phyloP scores from a whole-genome alignment of 1,284 basidiomycete genomes.

The Heterobasidion irregulare region DNA sequence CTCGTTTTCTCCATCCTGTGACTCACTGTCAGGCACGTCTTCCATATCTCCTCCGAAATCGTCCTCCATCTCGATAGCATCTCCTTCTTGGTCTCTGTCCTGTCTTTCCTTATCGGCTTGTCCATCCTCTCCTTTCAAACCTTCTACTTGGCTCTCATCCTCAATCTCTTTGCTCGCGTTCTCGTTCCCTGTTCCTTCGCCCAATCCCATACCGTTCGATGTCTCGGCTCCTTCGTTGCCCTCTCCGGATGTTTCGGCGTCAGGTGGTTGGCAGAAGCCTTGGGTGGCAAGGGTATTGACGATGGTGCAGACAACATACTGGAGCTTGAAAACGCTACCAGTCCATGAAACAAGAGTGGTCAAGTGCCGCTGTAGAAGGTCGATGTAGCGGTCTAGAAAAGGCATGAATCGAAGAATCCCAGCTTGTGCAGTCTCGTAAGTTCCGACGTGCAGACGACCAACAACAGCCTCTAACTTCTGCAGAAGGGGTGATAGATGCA shows the following conservation, averaged over 20 bases:
- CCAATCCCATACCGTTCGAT: constrained; percentile 76
- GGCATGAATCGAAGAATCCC: constrained; percentile 43
- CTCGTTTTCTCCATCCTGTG: constrained; percentile 33
- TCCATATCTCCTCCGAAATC: constrained; percentile 80
- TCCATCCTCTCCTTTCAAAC: constrained; percentile 70
- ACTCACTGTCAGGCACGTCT: constrained; percentile 60
- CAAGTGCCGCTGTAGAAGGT: constrained; percentile 48
- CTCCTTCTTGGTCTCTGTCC: constrained; percentile 55
- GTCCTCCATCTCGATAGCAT: constrained; percentile 70
- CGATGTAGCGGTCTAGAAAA: constrained; percentile 56
- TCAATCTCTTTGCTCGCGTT: constrained; percentile 91
- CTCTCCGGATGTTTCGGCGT: constrained; percentile 44
- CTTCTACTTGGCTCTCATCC: constrained; percentile 95
- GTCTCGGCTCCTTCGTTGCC: constrained; percentile 45
- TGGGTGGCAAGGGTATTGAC: constrained; percentile 71
- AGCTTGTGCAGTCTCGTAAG: constrained; percentile 17
- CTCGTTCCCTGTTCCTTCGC: constrained; percentile 77
- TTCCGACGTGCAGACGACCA: constrained; percentile 18
- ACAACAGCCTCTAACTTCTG: constrained; percentile 28
- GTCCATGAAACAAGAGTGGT: constrained; percentile 53
- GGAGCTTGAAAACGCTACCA: constrained; percentile 80
- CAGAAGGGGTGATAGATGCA: constrained; percentile 26
- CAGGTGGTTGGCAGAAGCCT: constrained; percentile 90
- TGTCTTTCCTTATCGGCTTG: constrained; percentile 42
- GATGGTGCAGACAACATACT: constrained; percentile 70